Conservation (phyloP, 2,329 filamentous ascomycete species). For the Fusarium temperatum region DNA sequence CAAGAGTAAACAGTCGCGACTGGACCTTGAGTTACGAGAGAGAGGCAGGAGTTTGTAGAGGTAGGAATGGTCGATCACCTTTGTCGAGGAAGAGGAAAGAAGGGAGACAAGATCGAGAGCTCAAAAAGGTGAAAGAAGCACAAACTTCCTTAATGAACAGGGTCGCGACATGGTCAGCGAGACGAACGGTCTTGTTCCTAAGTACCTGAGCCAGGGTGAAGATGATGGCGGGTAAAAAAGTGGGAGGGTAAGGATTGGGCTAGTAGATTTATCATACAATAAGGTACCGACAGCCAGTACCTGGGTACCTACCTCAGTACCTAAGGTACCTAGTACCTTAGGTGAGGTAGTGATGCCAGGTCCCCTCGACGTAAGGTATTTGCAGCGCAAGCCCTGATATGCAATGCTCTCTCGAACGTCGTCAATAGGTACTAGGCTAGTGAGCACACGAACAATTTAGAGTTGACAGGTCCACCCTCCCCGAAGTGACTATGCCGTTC, state of each 20-base stretch:
- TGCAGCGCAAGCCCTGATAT: not conserved
- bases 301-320: not conserved
- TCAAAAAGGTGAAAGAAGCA: not conserved
- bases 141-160: not conserved
- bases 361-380: not conserved
- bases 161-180: not conserved
- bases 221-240: not conserved
- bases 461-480: not conserved
- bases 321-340: too few species aligned
- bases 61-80: not conserved
- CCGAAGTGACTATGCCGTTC: not conserved
- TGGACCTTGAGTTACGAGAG: not conserved
- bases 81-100: not conserved
- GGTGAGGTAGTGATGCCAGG: not conserved
- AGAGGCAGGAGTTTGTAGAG: not conserved
- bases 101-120: not conserved
- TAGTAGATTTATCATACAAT: not conserved
- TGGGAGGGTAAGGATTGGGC: not conserved
- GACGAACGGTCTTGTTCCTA: not conserved
- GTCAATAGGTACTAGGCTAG: not conserved
- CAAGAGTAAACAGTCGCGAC: not conserved
- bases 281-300: not conserved
- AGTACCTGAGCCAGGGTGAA: not conserved
- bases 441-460: not conserved
- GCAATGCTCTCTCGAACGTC: not conserved